A percentile compares a stretch with the other conserved stretches of the same genome.
These are phyloP conservation scores for Psilocybe cubensis DNA, from an alignment of 768 basidiomycete genomes.

Conservation along the genomic window DNA sequence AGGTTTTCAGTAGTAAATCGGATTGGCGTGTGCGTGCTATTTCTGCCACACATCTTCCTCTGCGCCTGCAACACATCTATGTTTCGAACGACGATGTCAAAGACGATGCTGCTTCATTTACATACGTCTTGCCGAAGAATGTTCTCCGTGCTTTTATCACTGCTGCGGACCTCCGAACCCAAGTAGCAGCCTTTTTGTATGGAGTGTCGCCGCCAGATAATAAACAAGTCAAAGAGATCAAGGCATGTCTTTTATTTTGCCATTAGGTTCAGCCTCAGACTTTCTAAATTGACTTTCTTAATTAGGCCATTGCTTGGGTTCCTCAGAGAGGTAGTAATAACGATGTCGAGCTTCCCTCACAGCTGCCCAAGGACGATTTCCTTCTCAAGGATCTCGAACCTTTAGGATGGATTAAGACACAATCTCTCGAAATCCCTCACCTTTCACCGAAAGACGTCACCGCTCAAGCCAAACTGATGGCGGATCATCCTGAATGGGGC, in stretches of 20 bases:
- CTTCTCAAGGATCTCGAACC: conserved; percentile 94
- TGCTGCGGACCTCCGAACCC: conserved; percentile 92
- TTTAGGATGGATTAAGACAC: conserved; percentile 96
- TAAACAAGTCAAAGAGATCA: conserved; percentile 98
- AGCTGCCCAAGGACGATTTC: conserved; percentile 94
- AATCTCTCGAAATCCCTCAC: conserved; percentile 89
- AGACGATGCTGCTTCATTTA: conserved; percentile 93
- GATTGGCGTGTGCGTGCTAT: conserved; percentile 99
- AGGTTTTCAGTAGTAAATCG: conserved; percentile 98
- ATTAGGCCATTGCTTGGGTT: conserved; percentile 93
- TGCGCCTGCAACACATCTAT: conserved; percentile 97
- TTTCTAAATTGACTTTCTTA: no score
- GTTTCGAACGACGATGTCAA: conserved; percentile 99
- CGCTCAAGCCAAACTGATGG: conserved; percentile 96
- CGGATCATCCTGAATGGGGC: conserved; percentile 93
- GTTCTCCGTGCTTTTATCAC: conserved; percentile 92
- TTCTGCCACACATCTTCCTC: conserved; percentile 92
- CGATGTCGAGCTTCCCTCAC: conserved; percentile 86
- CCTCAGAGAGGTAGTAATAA: conserved; percentile 97
- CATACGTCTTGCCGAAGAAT: conserved; percentile 98
- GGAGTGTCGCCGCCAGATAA: conserved; percentile 94
- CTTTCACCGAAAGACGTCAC: conserved; percentile 93
- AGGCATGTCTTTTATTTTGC: conserved; percentile 39
- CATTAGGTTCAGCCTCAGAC: no score
- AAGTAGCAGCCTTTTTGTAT: conserved; percentile 93